Evolutionary conservation across 495 filamentous ascomycete genomes (phyloP), one percentile per base, ranked within the genome.

Genomic region (Schizothecium vesticola): DNA sequence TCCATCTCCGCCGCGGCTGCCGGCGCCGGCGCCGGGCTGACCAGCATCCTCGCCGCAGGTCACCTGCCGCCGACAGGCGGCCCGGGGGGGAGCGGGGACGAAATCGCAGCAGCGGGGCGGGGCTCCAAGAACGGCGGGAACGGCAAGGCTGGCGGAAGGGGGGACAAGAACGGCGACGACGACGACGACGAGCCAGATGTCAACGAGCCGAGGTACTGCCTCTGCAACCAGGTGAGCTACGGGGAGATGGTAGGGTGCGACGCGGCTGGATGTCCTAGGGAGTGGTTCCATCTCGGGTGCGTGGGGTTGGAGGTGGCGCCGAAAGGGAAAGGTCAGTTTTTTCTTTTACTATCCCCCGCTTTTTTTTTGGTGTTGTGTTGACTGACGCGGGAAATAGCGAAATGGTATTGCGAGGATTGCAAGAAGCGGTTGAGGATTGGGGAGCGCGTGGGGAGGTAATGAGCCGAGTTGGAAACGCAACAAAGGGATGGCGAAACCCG

Each of bases 211-310:
- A 83, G 88, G 59, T 99, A 97, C 78, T 99, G 95, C 78, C 92
- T 93, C 78, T 99, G 95, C 77, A 91, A 97, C 70, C 86, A 90
- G 68, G 88, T 97, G 33, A 95, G 91, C 73, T 99, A 97, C 74
- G 95, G 95, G 23, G 92, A 96, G 80, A 99, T 99, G 95, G 91
- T 99, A 19, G 95, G 90, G n/a, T 99, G 95, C 71, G 95, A 99
- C 74, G 91, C 90, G 58, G 91, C 94, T 62, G 85, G 84, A 26
- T 99, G 95, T 80, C 86, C 89, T 69, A 85, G 87, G 69, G 94
- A 98, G 80, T 99, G 95, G 95, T 99, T 98, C 81, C 95, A 99
- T 84, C 76, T 99, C 56, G 89, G 88, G 55, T 99, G 95, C 78
- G 93, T 96, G 21, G 94, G 92, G 64, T 75, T 99, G 77, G 91